Evolutionary conservation across 306 rosid species (phyloP).

Genomic region (Cotoneaster glaucophyllus): DNA sequence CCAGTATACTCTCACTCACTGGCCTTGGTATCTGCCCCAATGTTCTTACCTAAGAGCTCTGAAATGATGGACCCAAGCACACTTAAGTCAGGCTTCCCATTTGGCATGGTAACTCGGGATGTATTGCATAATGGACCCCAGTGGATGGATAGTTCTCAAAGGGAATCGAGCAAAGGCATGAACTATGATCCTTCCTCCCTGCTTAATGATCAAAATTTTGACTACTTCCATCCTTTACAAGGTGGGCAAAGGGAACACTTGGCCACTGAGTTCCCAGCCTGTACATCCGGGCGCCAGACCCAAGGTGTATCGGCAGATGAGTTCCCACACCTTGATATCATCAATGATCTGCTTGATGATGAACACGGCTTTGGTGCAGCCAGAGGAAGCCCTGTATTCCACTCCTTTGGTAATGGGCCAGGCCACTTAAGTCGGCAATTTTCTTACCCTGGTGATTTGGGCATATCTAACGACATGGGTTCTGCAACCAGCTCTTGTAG

Average conservation of each 20-base stretch:
- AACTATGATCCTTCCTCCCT: constrained; percentile 45
- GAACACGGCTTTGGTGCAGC: constrained; percentile 46
- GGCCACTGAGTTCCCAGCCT: constrained; percentile 39
- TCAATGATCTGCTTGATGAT: constrained; percentile 92
- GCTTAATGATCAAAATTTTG: constrained; percentile 47
- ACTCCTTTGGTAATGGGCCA: constrained; percentile 40
- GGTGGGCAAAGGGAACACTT: constrained; percentile 44
- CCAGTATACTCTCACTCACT: constrained; percentile 53
- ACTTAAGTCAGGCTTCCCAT: constrained; percentile 45
- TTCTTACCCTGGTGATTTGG: constrained; percentile 65
- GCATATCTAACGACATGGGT: constrained; percentile 44
- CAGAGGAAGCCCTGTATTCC: constrained; percentile 32
- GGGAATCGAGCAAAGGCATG: constrained; percentile 49
- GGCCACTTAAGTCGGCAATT: constrained; percentile 58
- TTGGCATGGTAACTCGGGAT: constrained; percentile 44
- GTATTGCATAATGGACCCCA: constrained; percentile 55
- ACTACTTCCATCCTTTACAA: constrained; percentile 45
- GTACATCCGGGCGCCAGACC: constrained; percentile 62
- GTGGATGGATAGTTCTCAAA: constrained; percentile 61
- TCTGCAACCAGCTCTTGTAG: constrained; percentile 70
- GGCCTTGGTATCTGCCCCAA: constrained; percentile 55
- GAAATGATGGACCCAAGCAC: constrained; percentile 53
- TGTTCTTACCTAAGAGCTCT: constrained; percentile 51
- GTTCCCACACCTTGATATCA: constrained; percentile 94
- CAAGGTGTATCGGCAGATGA: constrained; percentile 75